A percentile compares a stretch with the other conserved stretches of the same genome.
These are phyloP conservation scores for Paspalum notatum DNA, from an alignment of 176 grass and related monocot genomes.

Conservation along the genomic window DNA sequence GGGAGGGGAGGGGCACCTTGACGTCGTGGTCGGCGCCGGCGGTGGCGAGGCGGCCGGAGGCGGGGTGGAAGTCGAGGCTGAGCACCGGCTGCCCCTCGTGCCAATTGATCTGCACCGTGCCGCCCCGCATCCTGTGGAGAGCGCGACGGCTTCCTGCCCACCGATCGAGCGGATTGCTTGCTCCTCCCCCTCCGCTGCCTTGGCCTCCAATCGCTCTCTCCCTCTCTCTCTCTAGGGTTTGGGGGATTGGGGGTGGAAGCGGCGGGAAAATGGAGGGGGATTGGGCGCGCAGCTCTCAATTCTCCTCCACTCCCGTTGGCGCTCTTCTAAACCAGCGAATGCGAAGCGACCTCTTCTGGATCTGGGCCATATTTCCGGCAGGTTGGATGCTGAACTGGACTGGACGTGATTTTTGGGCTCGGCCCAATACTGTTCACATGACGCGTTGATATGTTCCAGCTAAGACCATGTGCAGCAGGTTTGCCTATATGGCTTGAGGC, in stretches of 20 bases:
- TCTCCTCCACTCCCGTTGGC: neutral
- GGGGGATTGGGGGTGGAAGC: neutral
- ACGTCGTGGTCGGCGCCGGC: slow-evolving; percentile 93
- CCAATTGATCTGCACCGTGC: slow-evolving; percentile 98
- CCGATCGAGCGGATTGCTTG: neutral
- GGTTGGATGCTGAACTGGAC: too few species aligned
- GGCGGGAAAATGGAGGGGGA: slow-evolving; percentile 51
- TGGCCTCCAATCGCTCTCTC: neutral
- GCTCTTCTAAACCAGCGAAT: neutral
- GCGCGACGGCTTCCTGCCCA: neutral
- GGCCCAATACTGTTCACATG: too few species aligned
- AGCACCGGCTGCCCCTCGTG: slow-evolving; percentile 94
- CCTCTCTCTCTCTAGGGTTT: slow-evolving; percentile 35
- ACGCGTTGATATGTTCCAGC: too few species aligned
- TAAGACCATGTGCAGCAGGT: too few species aligned
- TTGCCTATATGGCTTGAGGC: too few species aligned
- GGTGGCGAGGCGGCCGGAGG: slow-evolving; percentile 78
- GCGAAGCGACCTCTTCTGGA: too few species aligned
- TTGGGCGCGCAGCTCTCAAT: slow-evolving; percentile 23
- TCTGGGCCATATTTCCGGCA: too few species aligned
- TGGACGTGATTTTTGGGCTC: too few species aligned
- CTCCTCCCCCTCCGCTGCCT: neutral
- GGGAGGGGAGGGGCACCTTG: slow-evolving; percentile 52
- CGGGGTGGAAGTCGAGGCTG: slow-evolving; percentile 96
- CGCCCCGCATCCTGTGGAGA: slow-evolving; percentile 67